Percentiles rank a stretch among this genome's conserved stretches.
Conservation (phyloP, 1,284 basidiomycete genomes). For the Microbotryum intermedium region DNA sequence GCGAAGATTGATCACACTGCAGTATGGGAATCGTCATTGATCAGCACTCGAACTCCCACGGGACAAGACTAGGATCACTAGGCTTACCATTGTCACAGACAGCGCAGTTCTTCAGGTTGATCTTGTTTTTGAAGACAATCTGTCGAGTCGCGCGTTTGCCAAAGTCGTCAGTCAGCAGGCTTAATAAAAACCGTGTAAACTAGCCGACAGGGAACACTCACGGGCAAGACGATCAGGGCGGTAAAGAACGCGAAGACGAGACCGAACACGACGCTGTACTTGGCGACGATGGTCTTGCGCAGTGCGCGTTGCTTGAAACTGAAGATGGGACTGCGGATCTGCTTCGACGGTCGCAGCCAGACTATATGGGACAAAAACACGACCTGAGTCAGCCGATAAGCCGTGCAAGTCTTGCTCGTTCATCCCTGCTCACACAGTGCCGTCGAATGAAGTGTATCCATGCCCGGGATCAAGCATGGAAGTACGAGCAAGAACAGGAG, state of each 20-base stretch:
- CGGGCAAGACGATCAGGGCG: conserved; percentile 48
- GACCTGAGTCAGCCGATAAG: conserved; percentile 19
- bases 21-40: not conserved
- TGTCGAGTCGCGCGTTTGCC: not conserved
- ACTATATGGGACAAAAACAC: conserved; percentile 44
- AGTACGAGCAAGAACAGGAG: conserved; percentile 66
- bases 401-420: conserved; percentile 47
- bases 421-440: conserved; percentile 56
- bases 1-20: not conserved
- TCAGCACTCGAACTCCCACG: not conserved
- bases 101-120: not conserved
- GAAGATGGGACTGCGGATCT: conserved; percentile 89
- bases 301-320: conserved; percentile 34
- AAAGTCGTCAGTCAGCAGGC: not conserved
- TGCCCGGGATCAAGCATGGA: conserved; percentile 75
- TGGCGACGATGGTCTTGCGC: conserved; percentile 43
- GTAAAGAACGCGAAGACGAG: conserved; percentile 64
- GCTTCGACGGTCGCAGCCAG: conserved; percentile 76
- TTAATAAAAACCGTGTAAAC: not conserved
- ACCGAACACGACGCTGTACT: conserved; percentile 75
- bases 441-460: conserved; percentile 79
- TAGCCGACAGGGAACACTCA: not conserved
- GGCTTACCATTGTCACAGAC: not conserved
- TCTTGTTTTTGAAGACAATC: not conserved
- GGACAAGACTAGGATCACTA: not conserved